phyloP scores from a whole-genome alignment of 2,329 filamentous ascomycete species.

The Thielaviopsis punctulata region DNA sequence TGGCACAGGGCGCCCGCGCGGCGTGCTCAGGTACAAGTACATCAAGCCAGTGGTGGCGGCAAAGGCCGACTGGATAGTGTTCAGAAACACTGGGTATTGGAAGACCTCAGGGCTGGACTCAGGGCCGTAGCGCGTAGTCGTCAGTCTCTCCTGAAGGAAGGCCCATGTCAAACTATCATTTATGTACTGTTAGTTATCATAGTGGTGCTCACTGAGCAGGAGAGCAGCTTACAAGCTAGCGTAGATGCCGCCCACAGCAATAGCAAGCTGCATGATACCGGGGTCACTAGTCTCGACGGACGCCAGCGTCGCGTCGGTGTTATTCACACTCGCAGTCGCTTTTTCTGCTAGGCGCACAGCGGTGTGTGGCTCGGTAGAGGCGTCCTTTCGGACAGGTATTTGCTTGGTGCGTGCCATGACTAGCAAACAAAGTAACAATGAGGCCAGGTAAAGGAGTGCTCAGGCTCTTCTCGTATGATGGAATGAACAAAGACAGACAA shows the following conservation, averaged over 20 bases:
- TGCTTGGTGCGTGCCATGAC: constrained; percentile 59
- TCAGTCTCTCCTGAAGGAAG: constrained; percentile 91
- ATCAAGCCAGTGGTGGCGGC: constrained; percentile 65
- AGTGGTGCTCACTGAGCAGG: neutral
- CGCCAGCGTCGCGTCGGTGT: constrained; percentile 16
- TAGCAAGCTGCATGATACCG: constrained; percentile 56
- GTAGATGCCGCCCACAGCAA: constrained; percentile 91
- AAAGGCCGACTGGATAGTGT: constrained; percentile 86
- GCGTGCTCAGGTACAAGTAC: constrained; percentile 57
- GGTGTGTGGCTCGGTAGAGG: constrained; percentile 46
- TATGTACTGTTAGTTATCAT: neutral
- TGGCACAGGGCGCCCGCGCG: constrained; percentile 24
- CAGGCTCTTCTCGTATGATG: neutral
- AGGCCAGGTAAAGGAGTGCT: neutral
- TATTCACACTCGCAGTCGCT: constrained; percentile 16
- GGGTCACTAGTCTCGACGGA: constrained; percentile 28
- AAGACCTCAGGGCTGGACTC: constrained; percentile 53
- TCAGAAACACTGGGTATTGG: constrained; percentile 86
- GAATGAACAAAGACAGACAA: constrained; percentile 13
- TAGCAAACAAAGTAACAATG: neutral
- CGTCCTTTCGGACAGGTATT: constrained; percentile 44
- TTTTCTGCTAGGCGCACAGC: constrained; percentile 19
- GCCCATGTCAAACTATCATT: constrained; percentile 73
- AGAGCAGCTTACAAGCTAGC: constrained; percentile 61
- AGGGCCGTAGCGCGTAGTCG: constrained; percentile 71